phyloP scores from a whole-genome alignment of 805 yeast species.

The Saccharomycopsis sp. region DNA sequence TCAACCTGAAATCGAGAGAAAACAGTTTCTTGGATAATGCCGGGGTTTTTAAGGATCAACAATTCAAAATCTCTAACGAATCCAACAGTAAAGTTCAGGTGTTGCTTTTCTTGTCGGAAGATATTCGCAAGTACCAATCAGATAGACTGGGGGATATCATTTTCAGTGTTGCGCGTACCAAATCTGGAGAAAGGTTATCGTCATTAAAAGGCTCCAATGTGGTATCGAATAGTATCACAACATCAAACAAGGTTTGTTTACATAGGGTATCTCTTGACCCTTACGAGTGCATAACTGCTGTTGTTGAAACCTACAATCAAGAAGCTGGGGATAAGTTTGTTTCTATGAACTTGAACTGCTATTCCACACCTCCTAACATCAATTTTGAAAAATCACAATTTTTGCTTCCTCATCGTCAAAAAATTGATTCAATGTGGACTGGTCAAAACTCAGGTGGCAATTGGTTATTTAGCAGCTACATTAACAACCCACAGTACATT shows the following conservation, averaged over 20 bases:
- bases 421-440: constrained; percentile 34
- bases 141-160: too few relatives aligned
- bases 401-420: constrained; percentile 22
- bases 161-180: constrained; percentile 25
- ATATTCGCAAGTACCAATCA: constrained; percentile 6
- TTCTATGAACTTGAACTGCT: constrained; percentile 6
- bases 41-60: constrained; percentile 31
- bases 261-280: constrained; percentile 28
- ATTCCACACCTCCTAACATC: constrained; percentile 7
- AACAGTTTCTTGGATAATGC: constrained; percentile 5
- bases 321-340: too few relatives aligned
- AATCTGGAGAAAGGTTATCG: constrained; percentile 28
- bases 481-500: constrained; percentile 48
- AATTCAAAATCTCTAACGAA: constrained; percentile 33
- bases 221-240: constrained; percentile 19
- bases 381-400: constrained; percentile 28
- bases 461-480: constrained; percentile 38
- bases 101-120: constrained; percentile 38
- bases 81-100: constrained; percentile 27
- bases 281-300: constrained; percentile 26
- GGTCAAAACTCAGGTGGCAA: constrained; percentile 43
- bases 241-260: constrained; percentile 32
- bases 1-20: constrained; percentile 25
- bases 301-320: constrained; percentile 16
- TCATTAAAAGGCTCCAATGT: constrained; percentile 8